Base-by-base conservation (phyloP, 2,329 filamentous ascomycete species). In the Pestalotiopsis sp. region DNA sequence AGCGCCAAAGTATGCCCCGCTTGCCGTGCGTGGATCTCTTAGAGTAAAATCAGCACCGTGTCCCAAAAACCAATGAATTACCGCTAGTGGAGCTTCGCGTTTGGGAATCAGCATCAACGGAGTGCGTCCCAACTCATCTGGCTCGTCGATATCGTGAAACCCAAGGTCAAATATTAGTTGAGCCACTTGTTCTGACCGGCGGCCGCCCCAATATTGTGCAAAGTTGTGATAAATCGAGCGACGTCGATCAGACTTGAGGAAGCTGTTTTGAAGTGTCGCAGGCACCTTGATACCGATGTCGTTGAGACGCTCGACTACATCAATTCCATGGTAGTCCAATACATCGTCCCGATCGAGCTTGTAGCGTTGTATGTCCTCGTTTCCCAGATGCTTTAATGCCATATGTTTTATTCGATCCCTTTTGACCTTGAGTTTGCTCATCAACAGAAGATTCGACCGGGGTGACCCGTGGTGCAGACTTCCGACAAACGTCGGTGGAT, bases 1-100 rank as follows among this genome's bases (percentile, higher is more conserved):
- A 6, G 2, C 9, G 17, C 5, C 7, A 9, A 0, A 35, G 7
- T 7, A 0, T 9, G 7, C 9, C 4, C 2, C 10, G 9, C 7
- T 4, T n/a, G 4, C 17, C 2, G 1, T 52, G 14, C 20, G 0
- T 58, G 22, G 20, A 26, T 24, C 1, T 24, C 9, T 58, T 11
- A 5, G 9, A 24, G 20, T 11, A 26, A n/a, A 20, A 58, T 58
- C 56, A 30, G 20, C 20, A 24, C 22, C 56, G 17, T 58, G 22
- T 13, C 17, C 56, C 56, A 58, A 3, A 14, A 58, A 35, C 56
- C 56, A 57, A 4, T 22, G 55, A 10, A 30, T 9, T 4, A 11
- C 6, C 1, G 5, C 13, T 17, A 26, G 24, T 26, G 3, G 24
- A 26, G 14, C 14, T 5, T 17, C 2, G 14, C 1, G 2, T 13